Percentiles rank a stretch among this genome's conserved stretches.
Evolutionary conservation across 345 rosid genomes (phyloP).

Genomic region (Nephelium lappaceum): DNA sequence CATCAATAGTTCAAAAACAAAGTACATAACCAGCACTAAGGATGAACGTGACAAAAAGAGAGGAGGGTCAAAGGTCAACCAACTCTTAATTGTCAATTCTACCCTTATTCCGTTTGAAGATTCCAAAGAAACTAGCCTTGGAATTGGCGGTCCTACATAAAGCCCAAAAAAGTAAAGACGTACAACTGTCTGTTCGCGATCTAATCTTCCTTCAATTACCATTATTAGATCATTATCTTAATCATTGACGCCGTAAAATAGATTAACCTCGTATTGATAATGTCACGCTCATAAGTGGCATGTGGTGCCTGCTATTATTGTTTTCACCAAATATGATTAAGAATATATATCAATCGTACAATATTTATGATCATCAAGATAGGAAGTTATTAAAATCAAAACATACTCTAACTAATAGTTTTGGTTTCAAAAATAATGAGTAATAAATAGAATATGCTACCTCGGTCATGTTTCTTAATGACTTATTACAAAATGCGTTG

Average conservation of each 20-base stretch:
- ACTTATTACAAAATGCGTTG: not conserved
- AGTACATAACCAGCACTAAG: too few relatives aligned
- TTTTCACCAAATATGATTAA: too few relatives aligned
- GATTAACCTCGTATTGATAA: too few relatives aligned
- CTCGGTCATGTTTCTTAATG: not conserved
- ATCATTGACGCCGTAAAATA: not conserved
- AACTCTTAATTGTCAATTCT: not conserved
- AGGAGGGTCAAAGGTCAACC: not conserved
- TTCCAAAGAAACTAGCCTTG: not conserved
- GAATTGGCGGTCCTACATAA: not conserved
- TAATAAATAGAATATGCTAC: not conserved
- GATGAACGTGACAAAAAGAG: not conserved
- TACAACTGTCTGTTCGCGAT: not conserved
- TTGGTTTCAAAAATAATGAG: not conserved
- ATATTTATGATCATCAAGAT: not conserved
- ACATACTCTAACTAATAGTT: not conserved
- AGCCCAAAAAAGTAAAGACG: not conserved
- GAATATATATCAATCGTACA: not conserved
- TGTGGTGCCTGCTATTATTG: too few relatives aligned
- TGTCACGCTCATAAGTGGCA: too few relatives aligned
- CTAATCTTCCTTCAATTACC: not conserved
- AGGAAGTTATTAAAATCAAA: not conserved
- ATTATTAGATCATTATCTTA: not conserved
- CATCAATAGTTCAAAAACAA: too few relatives aligned
- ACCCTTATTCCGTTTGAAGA: not conserved